phyloP scores from a whole-genome alignment of 2,329 filamentous ascomycete genomes.

The Cordyceps tenuipes region DNA sequence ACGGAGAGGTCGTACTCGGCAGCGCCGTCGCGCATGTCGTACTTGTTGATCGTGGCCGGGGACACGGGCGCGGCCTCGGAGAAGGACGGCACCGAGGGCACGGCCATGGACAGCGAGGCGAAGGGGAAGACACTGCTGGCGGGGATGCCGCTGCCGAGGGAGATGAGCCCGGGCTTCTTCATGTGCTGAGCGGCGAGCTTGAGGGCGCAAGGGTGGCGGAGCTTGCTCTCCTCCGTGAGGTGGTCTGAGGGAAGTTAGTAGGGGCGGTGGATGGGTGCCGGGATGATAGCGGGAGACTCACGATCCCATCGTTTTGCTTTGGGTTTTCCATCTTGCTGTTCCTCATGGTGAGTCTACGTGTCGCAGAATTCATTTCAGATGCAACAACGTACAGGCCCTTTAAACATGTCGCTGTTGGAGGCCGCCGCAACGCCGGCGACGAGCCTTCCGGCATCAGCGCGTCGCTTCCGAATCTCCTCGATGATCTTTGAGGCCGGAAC shows the following conservation, averaged over 20 bases:
- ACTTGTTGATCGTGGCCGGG: slow-evolving; percentile 64
- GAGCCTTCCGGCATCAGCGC: slow-evolving; percentile 63
- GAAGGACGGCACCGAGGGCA: slow-evolving; percentile 62
- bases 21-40: slow-evolving; percentile 60
- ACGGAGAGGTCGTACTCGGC: slow-evolving; percentile 66
- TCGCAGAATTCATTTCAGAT: neutral
- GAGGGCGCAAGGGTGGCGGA: slow-evolving; percentile 59
- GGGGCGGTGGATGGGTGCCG: neutral
- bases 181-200: slow-evolving; percentile 76
- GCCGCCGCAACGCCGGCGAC: slow-evolving; percentile 68
- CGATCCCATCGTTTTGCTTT: slow-evolving; percentile 78
- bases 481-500: slow-evolving; percentile 23
- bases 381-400: slow-evolving; percentile 51
- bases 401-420: slow-evolving; percentile 76
- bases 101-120: slow-evolving; percentile 64
- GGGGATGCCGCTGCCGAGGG: slow-evolving; percentile 83
- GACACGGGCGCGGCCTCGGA: slow-evolving; percentile 58
- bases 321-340: slow-evolving; percentile 48
- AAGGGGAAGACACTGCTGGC: slow-evolving; percentile 91
- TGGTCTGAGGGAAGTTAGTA: slow-evolving; percentile 33
- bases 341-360: neutral
- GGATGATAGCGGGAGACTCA: slow-evolving; percentile 35
- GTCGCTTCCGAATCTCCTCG: slow-evolving; percentile 57
- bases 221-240: slow-evolving; percentile 53
- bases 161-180: slow-evolving; percentile 76